Conservation (phyloP, 306 rosid species). For the Begonia masoniana region DNA sequence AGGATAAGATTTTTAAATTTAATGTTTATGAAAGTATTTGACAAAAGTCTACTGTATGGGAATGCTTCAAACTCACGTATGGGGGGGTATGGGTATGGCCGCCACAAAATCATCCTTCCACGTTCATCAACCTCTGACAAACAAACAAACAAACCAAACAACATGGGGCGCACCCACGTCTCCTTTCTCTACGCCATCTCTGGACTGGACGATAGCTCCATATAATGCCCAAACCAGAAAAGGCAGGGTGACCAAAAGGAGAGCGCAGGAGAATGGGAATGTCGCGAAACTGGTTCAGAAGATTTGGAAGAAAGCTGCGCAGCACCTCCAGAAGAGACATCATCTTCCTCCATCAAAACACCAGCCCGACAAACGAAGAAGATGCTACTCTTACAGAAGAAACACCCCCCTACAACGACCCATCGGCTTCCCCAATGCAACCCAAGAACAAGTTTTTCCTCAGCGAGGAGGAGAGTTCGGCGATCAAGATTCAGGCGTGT, state of each 20-base stretch:
- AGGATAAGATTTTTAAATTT: too few species aligned
- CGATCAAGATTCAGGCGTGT: conserved; percentile 62
- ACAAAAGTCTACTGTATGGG: not conserved
- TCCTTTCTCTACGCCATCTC: conserved; percentile 38
- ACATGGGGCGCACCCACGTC: conserved; percentile 46
- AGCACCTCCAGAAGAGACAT: conserved; percentile 23
- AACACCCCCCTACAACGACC: not conserved
- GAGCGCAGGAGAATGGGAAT: conserved; percentile 22
- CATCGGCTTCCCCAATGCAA: conserved; percentile 4
- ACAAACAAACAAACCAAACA: not conserved
- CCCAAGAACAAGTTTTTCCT: not conserved
- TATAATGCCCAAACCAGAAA: not conserved
- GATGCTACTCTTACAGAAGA: conserved; percentile 9
- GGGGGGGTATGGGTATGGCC: too few species aligned
- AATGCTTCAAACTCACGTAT: not conserved
- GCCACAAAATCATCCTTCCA: not conserved
- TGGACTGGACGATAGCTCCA: conserved; percentile 2
- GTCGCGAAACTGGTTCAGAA: conserved; percentile 35
- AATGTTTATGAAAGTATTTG: too few species aligned
- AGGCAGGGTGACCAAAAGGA: not conserved
- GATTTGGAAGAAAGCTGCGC: conserved; percentile 24
- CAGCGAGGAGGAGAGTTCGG: conserved; percentile 33
- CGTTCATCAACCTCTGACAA: not conserved
- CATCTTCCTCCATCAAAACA: conserved; percentile 17
- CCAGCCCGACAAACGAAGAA: conserved; percentile 14